Base-by-base conservation (phyloP, 2,329 filamentous ascomycete species). In the Aspergillus unguis region DNA sequence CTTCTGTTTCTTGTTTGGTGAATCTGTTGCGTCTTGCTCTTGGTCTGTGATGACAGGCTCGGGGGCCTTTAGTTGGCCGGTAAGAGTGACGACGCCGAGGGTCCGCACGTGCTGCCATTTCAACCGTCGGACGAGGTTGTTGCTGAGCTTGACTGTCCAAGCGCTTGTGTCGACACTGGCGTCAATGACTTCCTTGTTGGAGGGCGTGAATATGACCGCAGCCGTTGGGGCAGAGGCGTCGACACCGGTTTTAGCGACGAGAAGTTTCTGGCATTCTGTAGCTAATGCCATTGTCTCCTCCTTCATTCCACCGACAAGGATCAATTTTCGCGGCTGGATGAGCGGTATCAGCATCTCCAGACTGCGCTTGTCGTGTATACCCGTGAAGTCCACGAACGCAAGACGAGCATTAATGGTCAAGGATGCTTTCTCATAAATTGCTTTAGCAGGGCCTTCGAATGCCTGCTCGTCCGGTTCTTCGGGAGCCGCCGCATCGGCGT, bases 81-180 rank as follows among this genome's bases (percentile, higher is more conserved):
- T 95, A 50, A 99, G 80, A n/a, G 92, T 95, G 11, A 96, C 92
- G 52, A 99, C 90, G 36, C 90, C 88, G 6, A 97, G 77, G 2
- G 88, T 91, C 51, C 90, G 86, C 26, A 97, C 91, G 53, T 90
- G 92, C 74, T 97, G 94, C 94, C 94, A 97, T 65, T 89, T 90
- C 54, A 99, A 80, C 61, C 87, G 87, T 71, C 90, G 90, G 54
- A 95, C 88, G 23, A 99, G 83, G 41, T 83, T 77, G 61, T 92
- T 89, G 44, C 90, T 91, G 17, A 99, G 80, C 71, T 92, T 95
- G 55, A 99, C 88, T 26, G 89, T 86, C 94, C 95, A 99, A 3
- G 94, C 92, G 68, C 97, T 96, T 4, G 92, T 97, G 68, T 99
- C 94, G 38, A 97, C 92, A 65, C 92, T 96, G 9, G 92, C 94